Base-by-base conservation (phyloP, 495 filamentous ascomycete genomes). In the Melanomma pulvis-pyrius region DNA sequence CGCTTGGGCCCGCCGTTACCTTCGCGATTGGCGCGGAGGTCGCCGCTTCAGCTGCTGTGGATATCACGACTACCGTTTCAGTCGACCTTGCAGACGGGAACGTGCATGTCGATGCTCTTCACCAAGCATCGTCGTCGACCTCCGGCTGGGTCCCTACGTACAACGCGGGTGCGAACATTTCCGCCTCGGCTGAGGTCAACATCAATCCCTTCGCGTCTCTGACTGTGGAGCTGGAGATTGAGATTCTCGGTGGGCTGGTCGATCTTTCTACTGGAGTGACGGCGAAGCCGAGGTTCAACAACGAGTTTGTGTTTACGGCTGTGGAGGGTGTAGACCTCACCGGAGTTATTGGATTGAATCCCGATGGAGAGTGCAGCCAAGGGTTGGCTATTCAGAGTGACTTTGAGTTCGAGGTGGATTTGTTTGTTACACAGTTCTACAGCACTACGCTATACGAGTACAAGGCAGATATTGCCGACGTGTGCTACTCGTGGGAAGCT, bases 321-420 rank as follows among this genome's bases (percentile, higher is more conserved):
- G 46, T 17, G 8, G 46, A 49, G 46, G 46, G 46, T 21, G n/a
- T 49, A 5, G 46, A 49, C n/a, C 46, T 49, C 7, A 49, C 46
- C 17, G 46, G 46, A 5, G n/a, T 49, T n/a, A n/a, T 19, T 49
- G 46, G 46, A 6, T 21, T 49, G 8, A 17, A 49, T 49, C 8
- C 8, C 6, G 7, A 49, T n/a, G 46, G 46, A 24, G 22, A 49
- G 46, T 49, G 46, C n/a, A 9, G 8, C n/a, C 7, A 21, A 17
- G 46, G 46, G 46, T 49, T 49, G 46, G 46, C 46, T n/a, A 49
- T 49, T 21, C 46, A 49, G n/a, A 49, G 46, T 24, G 46, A 49
- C n/a, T 49, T 49, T 21, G 46, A 24, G 46, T 49, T 49, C 22
- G 46, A 49, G 46, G 46, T 49, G 46, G 46, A 49, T 49, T 9